phyloP scores from a whole-genome alignment of 768 basidiomycete species.

The Xerocomellus dryophilus region DNA sequence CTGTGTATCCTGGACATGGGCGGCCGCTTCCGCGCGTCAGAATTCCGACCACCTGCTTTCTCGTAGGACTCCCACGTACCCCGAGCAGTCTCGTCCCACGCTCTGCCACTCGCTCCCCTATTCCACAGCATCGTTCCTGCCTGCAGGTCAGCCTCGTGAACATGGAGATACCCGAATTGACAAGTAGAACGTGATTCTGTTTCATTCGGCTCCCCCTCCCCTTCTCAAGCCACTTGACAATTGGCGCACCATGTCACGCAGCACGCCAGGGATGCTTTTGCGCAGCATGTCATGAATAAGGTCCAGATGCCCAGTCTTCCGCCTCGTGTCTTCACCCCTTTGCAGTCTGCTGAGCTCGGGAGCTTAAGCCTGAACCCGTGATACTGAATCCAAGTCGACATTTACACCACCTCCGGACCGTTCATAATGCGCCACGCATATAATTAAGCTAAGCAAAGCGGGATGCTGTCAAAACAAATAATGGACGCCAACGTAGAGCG shows the following conservation, averaged over 20 bases:
- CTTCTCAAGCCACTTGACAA: constrained; percentile 1
- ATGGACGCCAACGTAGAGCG: neutral
- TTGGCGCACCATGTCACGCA: neutral
- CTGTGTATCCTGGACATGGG: constrained; percentile 13
- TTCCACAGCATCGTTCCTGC: constrained; percentile 8
- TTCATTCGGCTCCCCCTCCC: neutral
- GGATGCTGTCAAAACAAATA: constrained; percentile 3
- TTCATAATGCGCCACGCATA: constrained; percentile 9
- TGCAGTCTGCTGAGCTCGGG: neutral
- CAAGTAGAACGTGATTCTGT: constrained; percentile 15
- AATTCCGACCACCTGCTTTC: constrained; percentile 4
- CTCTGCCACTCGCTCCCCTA: constrained; percentile 11
- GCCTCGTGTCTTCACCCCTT: neutral
- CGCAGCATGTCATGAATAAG: neutral
- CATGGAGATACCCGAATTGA: constrained; percentile 23
- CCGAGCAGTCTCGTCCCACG: constrained; percentile 1
- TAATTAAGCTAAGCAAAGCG: neutral
- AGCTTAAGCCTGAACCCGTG: neutral
- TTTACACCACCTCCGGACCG: constrained; percentile 17
- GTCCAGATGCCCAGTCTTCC: neutral
- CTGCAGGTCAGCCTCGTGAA: constrained; percentile 13
- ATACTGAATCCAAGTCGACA: constrained; percentile 14
- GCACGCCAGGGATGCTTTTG: neutral
- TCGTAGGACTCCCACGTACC: constrained; percentile 1
- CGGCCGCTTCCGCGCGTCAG: constrained; percentile 15